Percentiles rank a stretch among this genome's conserved stretches.
phyloP scores from a whole-genome alignment of 2,329 filamentous ascomycete species.

The Gremmenia infestans region DNA sequence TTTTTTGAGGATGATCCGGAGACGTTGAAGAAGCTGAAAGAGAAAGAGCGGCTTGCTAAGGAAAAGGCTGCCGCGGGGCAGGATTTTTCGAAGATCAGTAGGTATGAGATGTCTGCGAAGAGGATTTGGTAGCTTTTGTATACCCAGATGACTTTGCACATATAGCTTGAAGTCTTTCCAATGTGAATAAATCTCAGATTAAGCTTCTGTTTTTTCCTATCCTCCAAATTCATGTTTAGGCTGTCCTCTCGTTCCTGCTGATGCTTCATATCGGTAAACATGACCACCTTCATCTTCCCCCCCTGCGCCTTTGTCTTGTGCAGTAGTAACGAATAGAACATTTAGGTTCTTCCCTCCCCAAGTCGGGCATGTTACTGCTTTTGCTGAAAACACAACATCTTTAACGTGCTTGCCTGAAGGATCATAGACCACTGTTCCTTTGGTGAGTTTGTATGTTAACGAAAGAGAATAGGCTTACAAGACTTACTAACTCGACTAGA shows the following conservation, averaged over 20 bases:
- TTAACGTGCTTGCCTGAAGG: conserved; percentile 30
- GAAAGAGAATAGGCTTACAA: not conserved
- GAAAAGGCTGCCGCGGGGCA: conserved; percentile 53
- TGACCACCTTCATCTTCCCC: conserved; percentile 32
- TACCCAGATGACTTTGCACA: not conserved
- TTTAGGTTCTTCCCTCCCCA: conserved; percentile 32
- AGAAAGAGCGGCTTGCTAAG: conserved; percentile 58
- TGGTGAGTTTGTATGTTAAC: not conserved
- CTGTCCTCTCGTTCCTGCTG: conserved; percentile 19
- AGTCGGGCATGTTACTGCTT: conserved; percentile 31
- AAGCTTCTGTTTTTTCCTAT: not conserved
- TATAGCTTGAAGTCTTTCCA: not conserved
- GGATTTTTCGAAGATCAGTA: conserved; percentile 61
- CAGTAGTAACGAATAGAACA: conserved; percentile 31
- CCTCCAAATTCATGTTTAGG: conserved; percentile 34
- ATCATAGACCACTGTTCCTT: conserved; percentile 27
- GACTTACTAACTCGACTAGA: conserved; percentile 25
- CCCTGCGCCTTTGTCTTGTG: conserved; percentile 15
- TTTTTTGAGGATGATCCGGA: conserved; percentile 84
- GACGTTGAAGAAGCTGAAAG: conserved; percentile 54
- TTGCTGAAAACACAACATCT: conserved; percentile 30
- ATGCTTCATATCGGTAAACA: conserved; percentile 29
- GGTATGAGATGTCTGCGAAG: conserved; percentile 96
- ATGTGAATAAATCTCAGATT: not conserved
- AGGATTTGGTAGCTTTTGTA: conserved; percentile 72